These are phyloP conservation scores for Talaromyces atroroseus DNA, from an alignment of 2,329 filamentous ascomycete species.

Conservation along the genomic window DNA sequence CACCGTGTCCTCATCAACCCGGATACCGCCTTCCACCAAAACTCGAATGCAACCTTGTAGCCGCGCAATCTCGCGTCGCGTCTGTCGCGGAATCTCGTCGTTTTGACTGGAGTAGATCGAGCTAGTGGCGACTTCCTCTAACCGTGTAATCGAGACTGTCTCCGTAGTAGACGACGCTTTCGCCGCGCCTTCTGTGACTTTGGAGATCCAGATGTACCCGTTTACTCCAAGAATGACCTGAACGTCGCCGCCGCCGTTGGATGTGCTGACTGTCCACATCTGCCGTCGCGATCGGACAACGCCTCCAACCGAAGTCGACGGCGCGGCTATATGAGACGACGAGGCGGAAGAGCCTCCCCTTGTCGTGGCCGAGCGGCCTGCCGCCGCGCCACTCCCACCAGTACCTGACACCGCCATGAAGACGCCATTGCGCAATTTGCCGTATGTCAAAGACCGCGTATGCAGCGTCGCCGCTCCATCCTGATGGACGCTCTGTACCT, in stretches of 20 bases:
- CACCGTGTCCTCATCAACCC: constrained; percentile 87
- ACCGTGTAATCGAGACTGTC: constrained; percentile 65
- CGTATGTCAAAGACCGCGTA: constrained; percentile 86
- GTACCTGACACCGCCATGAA: constrained; percentile 78
- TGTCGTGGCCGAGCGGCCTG: constrained; percentile 20
- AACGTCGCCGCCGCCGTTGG: constrained; percentile 52
- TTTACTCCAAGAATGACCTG: constrained; percentile 92
- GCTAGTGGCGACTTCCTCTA: constrained; percentile 80
- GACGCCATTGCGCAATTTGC: constrained; percentile 88
- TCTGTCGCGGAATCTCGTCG: constrained; percentile 69
- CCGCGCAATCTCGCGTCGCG: constrained; percentile 81
- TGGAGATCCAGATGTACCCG: constrained; percentile 92
- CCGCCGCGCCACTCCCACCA: constrained; percentile 59
- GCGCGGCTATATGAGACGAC: constrained; percentile 50
- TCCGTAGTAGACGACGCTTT: constrained; percentile 41
- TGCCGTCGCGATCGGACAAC: constrained; percentile 81
- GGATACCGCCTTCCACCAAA: constrained; percentile 72
- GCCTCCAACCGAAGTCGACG: constrained; percentile 66
- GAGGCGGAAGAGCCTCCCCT: constrained; percentile 31
- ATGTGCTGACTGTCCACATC: constrained; percentile 67
- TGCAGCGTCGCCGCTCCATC: constrained; percentile 85
- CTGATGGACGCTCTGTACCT: constrained; percentile 82
- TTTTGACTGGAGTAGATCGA: constrained; percentile 95
- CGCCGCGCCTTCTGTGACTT: constrained; percentile 59
- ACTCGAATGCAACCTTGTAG: constrained; percentile 76